phyloP scores from a whole-genome alignment of 495 filamentous ascomycete genomes.

The Rhizodiscina lignyota region DNA sequence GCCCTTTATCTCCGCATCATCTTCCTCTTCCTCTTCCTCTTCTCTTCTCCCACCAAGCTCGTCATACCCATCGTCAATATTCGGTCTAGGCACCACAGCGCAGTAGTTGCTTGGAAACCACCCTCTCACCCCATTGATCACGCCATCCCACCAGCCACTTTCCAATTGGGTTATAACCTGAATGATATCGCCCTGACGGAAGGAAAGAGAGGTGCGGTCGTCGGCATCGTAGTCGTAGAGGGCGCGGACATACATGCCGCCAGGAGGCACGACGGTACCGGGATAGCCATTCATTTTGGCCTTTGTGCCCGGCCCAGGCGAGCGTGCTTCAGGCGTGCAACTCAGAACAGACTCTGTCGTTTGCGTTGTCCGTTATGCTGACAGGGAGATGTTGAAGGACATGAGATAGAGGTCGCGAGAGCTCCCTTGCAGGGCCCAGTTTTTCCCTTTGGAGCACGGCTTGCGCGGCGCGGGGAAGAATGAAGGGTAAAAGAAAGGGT shows the following conservation, averaged over 20 bases:
- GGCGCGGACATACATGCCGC: slow-evolving; percentile 82
- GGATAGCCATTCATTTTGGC: slow-evolving; percentile 52
- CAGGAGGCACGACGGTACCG: slow-evolving; percentile 48
- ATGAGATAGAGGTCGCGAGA: no score
- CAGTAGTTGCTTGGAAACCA: slow-evolving; percentile 99
- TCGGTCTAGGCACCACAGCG: slow-evolving; percentile 58
- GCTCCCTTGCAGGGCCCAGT: no score
- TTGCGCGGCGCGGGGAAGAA: no score
- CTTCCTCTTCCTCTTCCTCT: slow-evolving; percentile 30
- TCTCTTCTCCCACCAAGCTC: slow-evolving; percentile 5
- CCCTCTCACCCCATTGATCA: slow-evolving; percentile 80
- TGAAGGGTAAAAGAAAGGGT: no score
- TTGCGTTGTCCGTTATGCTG: no score
- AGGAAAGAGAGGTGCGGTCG: slow-evolving; percentile 90
- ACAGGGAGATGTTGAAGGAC: no score
- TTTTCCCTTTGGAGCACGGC: no score
- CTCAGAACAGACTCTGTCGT: no score
- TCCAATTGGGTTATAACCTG: slow-evolving; percentile 96
- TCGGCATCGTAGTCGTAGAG: slow-evolving; percentile 96
- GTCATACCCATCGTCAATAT: slow-evolving; percentile 30
- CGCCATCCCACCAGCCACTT: slow-evolving; percentile 98
- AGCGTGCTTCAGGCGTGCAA: no score
- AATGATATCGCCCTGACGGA: slow-evolving; percentile 87
- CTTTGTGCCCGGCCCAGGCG: neutral
- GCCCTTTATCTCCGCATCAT: slow-evolving; percentile 24